phyloP scores from a whole-genome alignment of 2,329 filamentous ascomycete genomes.

The Nannizziopsis arthrosporioides region DNA sequence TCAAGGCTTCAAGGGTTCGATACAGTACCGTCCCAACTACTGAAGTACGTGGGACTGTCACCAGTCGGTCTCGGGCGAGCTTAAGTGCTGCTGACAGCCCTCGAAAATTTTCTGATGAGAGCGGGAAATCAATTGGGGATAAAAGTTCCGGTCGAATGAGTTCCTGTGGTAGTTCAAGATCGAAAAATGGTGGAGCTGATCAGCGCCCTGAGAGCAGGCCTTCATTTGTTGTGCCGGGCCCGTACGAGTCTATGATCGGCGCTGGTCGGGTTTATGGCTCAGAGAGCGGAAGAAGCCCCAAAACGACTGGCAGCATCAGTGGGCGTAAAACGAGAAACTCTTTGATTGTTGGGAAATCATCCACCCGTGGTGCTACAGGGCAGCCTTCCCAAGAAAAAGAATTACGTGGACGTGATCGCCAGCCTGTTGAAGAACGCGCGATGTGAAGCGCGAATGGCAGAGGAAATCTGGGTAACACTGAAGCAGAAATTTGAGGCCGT shows the following conservation, averaged over 20 bases:
- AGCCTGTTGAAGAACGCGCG: background rate
- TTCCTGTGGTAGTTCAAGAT: conserved; percentile 6
- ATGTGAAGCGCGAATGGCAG: too few species aligned
- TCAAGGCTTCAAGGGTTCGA: conserved; percentile 37
- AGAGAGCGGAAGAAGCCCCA: background rate
- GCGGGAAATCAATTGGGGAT: background rate
- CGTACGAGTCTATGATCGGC: conserved; percentile 1
- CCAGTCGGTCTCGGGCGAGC: conserved; percentile 34
- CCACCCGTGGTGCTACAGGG: background rate
- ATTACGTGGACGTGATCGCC: conserved; percentile 19
- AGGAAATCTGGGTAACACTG: too few species aligned
- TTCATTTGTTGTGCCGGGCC: conserved; percentile 3
- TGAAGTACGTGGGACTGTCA: conserved; percentile 36
- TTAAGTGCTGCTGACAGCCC: background rate
- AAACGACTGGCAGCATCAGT: background rate
- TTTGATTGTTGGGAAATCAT: conserved; percentile 16
- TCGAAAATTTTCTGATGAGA: background rate
- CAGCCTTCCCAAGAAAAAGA: conserved; percentile 23
- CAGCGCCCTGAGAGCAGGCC: conserved; percentile 13
- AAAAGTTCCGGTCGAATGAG: conserved; percentile 7
- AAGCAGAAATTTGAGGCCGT: too few species aligned
- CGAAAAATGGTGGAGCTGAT: conserved; percentile 12
- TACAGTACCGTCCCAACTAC: conserved; percentile 23
- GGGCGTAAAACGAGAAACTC: conserved; percentile 4
- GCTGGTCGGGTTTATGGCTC: background rate